Conservation (phyloP, 768 basidiomycete genomes). For the Naganishia randhawae region DNA sequence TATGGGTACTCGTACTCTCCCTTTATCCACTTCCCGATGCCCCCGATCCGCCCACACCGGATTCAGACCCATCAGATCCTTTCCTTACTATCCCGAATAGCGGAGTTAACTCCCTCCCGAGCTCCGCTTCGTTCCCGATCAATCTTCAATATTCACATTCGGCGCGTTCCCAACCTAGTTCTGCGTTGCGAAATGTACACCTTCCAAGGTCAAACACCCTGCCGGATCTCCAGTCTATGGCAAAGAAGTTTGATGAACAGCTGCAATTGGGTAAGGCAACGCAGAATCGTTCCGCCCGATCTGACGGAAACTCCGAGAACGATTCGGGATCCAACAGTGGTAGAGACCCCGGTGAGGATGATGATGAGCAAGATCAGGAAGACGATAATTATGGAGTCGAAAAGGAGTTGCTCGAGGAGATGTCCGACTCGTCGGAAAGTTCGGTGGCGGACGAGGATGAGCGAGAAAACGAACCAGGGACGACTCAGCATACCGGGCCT, state of each 20-base stretch:
- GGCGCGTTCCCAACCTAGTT: background rate
- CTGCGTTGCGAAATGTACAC: background rate
- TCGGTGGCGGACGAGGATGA: constrained; percentile 30
- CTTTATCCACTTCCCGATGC: constrained; percentile 33
- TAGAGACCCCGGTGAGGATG: background rate
- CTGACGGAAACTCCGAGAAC: background rate
- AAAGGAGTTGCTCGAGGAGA: background rate
- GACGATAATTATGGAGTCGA: constrained; percentile 1
- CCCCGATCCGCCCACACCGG: background rate
- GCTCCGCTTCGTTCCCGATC: constrained; percentile 4
- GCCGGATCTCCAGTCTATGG: background rate
- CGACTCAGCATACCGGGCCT: background rate
- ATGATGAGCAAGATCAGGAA: constrained; percentile 7
- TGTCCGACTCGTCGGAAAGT: constrained; percentile 21
- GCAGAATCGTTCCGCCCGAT: background rate
- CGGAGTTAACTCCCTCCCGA: background rate
- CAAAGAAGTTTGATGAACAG: background rate
- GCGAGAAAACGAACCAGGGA: constrained; percentile 32
- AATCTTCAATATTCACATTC: background rate
- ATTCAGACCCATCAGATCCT: background rate
- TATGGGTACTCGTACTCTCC: constrained; percentile 47
- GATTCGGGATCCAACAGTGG: background rate
- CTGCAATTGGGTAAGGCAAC: background rate
- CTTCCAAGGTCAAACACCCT: background rate
- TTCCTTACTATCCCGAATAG: background rate